Base-by-base conservation (phyloP, 305 asterid genomes). In the Andrographis paniculata region DNA sequence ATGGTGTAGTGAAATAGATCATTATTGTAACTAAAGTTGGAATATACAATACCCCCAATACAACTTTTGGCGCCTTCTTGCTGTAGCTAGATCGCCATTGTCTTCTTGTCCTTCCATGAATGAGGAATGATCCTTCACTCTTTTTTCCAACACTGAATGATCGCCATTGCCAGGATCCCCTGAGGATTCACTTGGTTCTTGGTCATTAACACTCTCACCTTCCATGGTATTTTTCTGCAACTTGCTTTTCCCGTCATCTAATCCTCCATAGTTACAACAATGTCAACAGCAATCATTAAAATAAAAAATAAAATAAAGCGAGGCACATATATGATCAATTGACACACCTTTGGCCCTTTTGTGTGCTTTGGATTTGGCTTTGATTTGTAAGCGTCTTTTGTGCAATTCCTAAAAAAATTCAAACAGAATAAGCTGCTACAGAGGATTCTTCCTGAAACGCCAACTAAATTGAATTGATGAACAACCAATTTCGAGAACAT, bases 31-130 rank as follows among this genome's bases (percentile, higher is more conserved):
- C 20, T 7, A 2, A 19, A 33, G 28, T 30, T 33, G 18, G 5
- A 3, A 20, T 36, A 31, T 24, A 35, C 17, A 19, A 17, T 84
- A 87, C 97, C 95, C 97, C 97, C 95, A 87, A 30, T 60, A 71
- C 69, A 87, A 61, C 71, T 84, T 87, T 50, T 53, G 77, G 42
- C 74, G 82, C 58, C 69, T 68, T 39, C 49, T 73, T 9, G 66
- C 45, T 19, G 60, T 60, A 30, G 65, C 60, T 48, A 28, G 60
- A 14, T 54, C 51, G 45, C 53, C 71, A 7, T 20, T n/a, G 45
- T 10, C 5, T 42, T 15, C 14, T 14, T 9, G 9, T 53, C 56
- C 70, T 39, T 68, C 60, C 4, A 20, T 4, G 14, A 59, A 24
- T 6, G 52, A 60, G 37, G 28, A 22, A 14, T n/a, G n/a, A n/a